Evolutionary conservation across 192 early-diverging fungal genomes (phyloP).

Genomic region (Fimicolochytrium jonesii): DNA sequence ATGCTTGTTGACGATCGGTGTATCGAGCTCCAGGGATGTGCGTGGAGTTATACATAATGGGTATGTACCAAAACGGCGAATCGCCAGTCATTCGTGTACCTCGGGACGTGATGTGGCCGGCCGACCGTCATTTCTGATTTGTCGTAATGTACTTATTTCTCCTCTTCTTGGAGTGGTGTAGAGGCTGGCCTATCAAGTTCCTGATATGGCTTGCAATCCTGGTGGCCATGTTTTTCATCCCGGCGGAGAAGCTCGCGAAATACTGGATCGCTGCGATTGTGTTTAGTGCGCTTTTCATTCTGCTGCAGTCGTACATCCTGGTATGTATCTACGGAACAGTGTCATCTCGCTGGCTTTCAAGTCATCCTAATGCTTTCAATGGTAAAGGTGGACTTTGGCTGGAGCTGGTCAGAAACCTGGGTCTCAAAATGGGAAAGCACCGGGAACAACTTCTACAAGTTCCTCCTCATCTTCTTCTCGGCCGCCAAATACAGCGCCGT

Average conservation of each 20-base stretch:
- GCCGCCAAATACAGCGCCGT: constrained; percentile 55
- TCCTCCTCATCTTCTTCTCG: constrained; percentile 65
- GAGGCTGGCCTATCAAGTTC: constrained; percentile 15
- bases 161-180: too few species aligned
- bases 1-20: constrained; percentile 9
- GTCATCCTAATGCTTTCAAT: constrained; percentile 61
- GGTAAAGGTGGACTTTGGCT: constrained; percentile 61
- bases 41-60: constrained; percentile 12
- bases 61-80: background rate
- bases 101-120: too few species aligned
- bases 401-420: constrained; percentile 10
- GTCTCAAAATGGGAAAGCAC: background rate
- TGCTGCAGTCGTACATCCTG: constrained; percentile 79
- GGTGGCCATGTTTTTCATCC: constrained; percentile 75
- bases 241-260: constrained; percentile 36
- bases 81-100: too few species aligned
- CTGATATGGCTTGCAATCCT: constrained; percentile 60
- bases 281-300: constrained; percentile 61
- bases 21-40: background rate
- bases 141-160: background rate
- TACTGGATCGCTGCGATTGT: constrained; percentile 47
- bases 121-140: background rate
- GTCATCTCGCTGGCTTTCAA: constrained; percentile 36
- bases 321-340: constrained; percentile 82
- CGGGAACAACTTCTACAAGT: constrained; percentile 18